Conservation (phyloP, 2,329 filamentous ascomycete genomes). For the Lecanoromycetidae sp. region DNA sequence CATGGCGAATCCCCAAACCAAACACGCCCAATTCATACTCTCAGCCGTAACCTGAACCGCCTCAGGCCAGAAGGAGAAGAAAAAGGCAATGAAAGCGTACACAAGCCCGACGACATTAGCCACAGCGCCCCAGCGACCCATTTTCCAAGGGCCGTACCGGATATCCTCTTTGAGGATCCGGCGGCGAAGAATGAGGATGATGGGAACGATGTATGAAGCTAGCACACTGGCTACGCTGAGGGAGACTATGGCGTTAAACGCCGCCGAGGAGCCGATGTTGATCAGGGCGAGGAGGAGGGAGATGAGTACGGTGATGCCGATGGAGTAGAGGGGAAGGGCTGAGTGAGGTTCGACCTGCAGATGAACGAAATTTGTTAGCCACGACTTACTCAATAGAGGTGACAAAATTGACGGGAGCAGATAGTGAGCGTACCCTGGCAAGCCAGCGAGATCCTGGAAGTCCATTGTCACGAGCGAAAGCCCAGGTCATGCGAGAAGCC, state of each 20-base stretch:
- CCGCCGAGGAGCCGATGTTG: conserved; percentile 27
- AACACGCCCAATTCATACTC: conserved; percentile 24
- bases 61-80: conserved; percentile 22
- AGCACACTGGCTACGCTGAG: conserved; percentile 30
- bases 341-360: conserved; percentile 1
- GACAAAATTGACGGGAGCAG: not conserved
- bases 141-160: conserved; percentile 27
- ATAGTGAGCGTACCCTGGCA: not conserved
- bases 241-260: conserved; percentile 32
- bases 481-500: conserved; percentile 3
- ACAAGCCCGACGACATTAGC: conserved; percentile 28
- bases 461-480: conserved; percentile 6
- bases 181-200: conserved; percentile 27
- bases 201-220: conserved; percentile 30
- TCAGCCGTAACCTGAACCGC: conserved; percentile 17
- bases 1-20: conserved; percentile 23
- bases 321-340: conserved; percentile 5
- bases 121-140: conserved; percentile 29
- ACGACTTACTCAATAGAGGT: not conserved
- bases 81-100: conserved; percentile 21
- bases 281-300: conserved; percentile 24
- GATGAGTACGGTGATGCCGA: not conserved
- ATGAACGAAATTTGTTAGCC: not conserved
- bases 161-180: conserved; percentile 26
- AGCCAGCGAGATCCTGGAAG: conserved; percentile 3